Evolutionary conservation across 495 filamentous ascomycete species (phyloP).

Genomic region (Glutinoglossum americanum): DNA sequence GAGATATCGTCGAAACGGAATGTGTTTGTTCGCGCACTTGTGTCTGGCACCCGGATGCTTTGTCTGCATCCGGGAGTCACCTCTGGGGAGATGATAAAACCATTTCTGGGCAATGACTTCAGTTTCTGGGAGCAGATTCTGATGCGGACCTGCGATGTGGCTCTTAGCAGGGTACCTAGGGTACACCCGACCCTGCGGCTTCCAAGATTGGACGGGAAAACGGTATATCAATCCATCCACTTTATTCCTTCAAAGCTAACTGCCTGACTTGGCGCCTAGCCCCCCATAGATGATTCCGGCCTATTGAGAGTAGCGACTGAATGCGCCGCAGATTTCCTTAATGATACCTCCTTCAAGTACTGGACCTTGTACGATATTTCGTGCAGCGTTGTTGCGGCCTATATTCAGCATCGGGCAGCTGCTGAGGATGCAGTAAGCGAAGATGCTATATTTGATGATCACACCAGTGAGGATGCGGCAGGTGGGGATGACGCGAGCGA

Average conservation of each 20-base stretch:
- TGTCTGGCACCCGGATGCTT: neutral
- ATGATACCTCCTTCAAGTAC: neutral
- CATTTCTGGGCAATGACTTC: neutral
- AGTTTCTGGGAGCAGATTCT: neutral
- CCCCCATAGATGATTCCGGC: neutral
- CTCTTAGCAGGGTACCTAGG: neutral
- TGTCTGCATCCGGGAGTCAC: neutral
- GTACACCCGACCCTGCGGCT: neutral
- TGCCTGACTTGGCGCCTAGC: neutral
- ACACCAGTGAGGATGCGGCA: neutral
- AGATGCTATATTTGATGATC: neutral
- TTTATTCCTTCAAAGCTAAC: neutral
- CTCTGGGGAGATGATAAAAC: neutral
- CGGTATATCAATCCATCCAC: neutral
- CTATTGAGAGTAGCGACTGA: neutral
- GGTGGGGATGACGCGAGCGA: neutral
- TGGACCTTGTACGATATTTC: conserved; percentile 2
- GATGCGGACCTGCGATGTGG: neutral
- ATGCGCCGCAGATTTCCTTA: neutral
- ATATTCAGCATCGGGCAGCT: neutral
- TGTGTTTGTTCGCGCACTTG: neutral
- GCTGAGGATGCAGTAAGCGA: neutral
- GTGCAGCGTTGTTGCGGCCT: neutral
- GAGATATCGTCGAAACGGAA: neutral
- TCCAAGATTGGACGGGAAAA: neutral